Evolutionary conservation across 345 rosid species (phyloP), one percentile per base, ranked within the genome.

Genomic region (Ceriops tagal): DNA sequence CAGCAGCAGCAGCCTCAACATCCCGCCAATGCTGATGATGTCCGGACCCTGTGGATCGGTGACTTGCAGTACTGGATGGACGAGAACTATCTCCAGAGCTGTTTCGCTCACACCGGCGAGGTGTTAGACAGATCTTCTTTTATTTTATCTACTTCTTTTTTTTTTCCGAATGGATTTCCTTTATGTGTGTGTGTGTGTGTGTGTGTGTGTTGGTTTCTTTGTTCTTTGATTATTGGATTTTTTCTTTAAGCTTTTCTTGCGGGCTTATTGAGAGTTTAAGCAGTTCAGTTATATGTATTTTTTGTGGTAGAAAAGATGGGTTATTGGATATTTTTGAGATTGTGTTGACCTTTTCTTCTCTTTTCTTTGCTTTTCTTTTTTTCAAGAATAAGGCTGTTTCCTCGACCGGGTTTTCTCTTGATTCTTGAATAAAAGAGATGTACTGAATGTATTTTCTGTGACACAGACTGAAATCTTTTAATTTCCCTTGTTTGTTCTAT

Each of bases 61-160:
- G 96, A 92, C 69, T 85, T 92, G 76, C 93, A 88, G 88, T 87
- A 87, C 79, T 92, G 96, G 96, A 90, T 92, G 98, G 96, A 92
- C 69, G 98, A 92, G 81, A 75, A 8, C 67, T 92, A 86, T 77
- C 68, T 92, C 51, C 58, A 43, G 43, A 55, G 65, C 66, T 87
- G 92, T 65, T 90, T 92, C 65, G 80, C 90, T 61, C 83, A 81
- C 39, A 84, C 85, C 20, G 91, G 91, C 61, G 96, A 90, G 89
- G 96, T 79, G 57, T 35, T 55, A 22, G 30, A 55, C 22, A 2
- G 5, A 43, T 43, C 49, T 43, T 43, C 18, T 43, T 13, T 15
- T 13, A 5, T 6, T 4, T 1, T 32, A 0, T 37, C 13, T 22
- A 5, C n/a, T 30, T 7, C 1, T 46, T 46, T 7, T 46, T 7